Conservation (phyloP, 768 basidiomycete genomes). For the Suillus alpinus region DNA sequence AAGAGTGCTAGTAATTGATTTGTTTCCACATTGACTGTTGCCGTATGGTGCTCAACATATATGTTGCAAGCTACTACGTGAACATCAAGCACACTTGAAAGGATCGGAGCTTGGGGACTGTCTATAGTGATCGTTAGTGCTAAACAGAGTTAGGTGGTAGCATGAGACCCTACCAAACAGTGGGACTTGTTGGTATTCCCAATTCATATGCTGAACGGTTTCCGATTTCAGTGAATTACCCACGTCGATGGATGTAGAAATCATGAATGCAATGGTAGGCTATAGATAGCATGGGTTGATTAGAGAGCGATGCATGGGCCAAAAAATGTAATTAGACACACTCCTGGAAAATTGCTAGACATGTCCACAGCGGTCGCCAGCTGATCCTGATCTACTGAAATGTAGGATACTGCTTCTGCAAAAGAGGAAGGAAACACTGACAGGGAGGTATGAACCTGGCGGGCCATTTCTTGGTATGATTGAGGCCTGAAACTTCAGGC, state of each 20-base stretch:
- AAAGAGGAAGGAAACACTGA: not conserved
- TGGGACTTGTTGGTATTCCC: not conserved
- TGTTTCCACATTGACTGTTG: constrained; percentile 7
- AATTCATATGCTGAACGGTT: not conserved
- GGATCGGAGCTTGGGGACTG: not conserved
- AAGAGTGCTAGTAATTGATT: not conserved
- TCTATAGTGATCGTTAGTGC: not conserved
- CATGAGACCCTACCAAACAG: not conserved
- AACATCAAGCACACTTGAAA: not conserved
- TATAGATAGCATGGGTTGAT: not conserved
- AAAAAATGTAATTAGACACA: not conserved
- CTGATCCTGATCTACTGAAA: not conserved
- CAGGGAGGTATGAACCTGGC: no score
- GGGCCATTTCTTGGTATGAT: not conserved
- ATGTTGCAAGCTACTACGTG: constrained; percentile 11
- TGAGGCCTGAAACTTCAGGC: not conserved
- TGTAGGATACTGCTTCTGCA: not conserved
- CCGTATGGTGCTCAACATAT: not conserved
- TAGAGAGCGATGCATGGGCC: not conserved
- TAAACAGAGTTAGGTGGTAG: not conserved
- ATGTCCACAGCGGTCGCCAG: not conserved
- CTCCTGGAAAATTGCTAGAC: not conserved
- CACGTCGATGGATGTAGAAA: constrained; percentile 7
- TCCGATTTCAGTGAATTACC: not conserved
- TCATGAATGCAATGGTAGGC: constrained; percentile 7